These are phyloP conservation scores for Panellus pusillus DNA, from an alignment of 768 basidiomycete species.

Conservation along the genomic window DNA sequence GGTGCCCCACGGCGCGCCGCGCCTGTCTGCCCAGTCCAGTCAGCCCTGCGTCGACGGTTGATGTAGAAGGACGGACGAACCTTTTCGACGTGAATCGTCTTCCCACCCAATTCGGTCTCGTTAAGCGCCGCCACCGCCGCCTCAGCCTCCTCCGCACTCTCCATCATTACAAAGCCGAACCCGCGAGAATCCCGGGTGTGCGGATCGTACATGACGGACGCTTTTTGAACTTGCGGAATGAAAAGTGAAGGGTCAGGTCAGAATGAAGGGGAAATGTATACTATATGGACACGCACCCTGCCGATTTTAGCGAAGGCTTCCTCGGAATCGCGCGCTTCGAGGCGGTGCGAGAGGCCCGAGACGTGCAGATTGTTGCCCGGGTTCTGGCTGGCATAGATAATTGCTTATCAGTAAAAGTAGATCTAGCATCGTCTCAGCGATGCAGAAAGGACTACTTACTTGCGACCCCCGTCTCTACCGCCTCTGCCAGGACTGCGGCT, in stretches of 20 bases:
- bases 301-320: constrained; percentile 87
- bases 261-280: neutral
- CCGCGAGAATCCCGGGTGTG: constrained; percentile 66
- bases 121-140: constrained; percentile 86
- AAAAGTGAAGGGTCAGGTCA: neutral
- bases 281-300: constrained; percentile 59
- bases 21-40: constrained; percentile 52
- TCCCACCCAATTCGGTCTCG: constrained; percentile 84
- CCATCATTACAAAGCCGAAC: constrained; percentile 81
- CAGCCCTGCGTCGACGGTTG: neutral
- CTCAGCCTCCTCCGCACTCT: constrained; percentile 80
- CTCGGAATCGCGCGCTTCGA: constrained; percentile 87
- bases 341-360: too few relatives aligned
- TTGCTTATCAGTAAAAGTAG: too few relatives aligned
- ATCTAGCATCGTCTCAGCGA: constrained; percentile 16
- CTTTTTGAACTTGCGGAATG: constrained; percentile 63
- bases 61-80: too few relatives aligned
- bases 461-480: constrained; percentile 44
- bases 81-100: too few relatives aligned
- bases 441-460: constrained; percentile 38
- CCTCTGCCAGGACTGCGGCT: too few relatives aligned
- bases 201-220: constrained; percentile 71
- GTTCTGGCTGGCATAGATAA: too few relatives aligned
- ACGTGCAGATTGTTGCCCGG: too few relatives aligned
- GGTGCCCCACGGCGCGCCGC: too few relatives aligned